Base-by-base conservation (phyloP, 179 eudicot species). In the Spinacia oleracea region DNA sequence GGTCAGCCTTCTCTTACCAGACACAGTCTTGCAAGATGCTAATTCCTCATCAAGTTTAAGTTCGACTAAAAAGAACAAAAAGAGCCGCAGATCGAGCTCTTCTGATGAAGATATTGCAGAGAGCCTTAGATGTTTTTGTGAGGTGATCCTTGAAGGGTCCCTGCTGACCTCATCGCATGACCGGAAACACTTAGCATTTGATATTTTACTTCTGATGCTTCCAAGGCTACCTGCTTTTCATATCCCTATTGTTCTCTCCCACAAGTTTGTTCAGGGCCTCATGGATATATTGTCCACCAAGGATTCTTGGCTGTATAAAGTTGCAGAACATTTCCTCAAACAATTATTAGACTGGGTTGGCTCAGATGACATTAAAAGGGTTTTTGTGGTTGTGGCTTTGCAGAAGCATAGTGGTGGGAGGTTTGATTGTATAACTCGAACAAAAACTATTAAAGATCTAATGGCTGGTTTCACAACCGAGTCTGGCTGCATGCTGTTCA, bases 391-490 rank as follows among this genome's bases (percentile, higher is more conserved):
- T 81, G 85, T 90, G 73, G 89, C 97, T 76, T 82, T 96, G 80
- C 98, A 96, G 85, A 96, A 89, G 85, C 93, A 93, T 78, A 91
- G 97, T 87, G 91, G 86, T 73, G 97, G 98, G 69, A 96, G 84
- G 81, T 90, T 93, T 81, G 98, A 96, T 78, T 83, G 81, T 78
- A 76, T 90, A 63, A 96, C 96, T 23, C 84, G 90, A 78, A 88
- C 90, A 23, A 93, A 87, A 82, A 88, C 90, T 59, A 88, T 93
- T 18, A 96, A 89, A 84, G 93, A 88, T 73, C 83, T 93, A 72
- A 85, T 93, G 96, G 77, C 90, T 43, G 92, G 87, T 25, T 89
- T 93, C 81, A 87, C 84, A 62, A 89, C 95, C 58, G 97, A 96
- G 81, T 85, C 93, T 72, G 99, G 98, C n/a, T 90, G 96, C 85